Conservation (phyloP, 2,329 filamentous ascomycete species). For the Beauveria medogensis region DNA sequence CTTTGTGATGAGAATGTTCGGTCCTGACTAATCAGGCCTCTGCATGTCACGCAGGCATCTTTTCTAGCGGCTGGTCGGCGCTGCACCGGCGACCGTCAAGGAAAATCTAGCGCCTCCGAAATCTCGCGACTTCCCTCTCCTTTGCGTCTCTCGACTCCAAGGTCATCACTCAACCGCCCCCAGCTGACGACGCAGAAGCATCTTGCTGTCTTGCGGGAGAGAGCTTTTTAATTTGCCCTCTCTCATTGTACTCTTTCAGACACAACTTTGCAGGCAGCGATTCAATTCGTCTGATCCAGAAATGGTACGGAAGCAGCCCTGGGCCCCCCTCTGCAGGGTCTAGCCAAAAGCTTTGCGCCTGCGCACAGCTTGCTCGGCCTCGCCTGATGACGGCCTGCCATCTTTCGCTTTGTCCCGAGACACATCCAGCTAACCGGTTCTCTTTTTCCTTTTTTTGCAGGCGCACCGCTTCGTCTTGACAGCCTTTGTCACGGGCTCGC, state of each 20-base stretch:
- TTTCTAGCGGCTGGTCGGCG: not conserved
- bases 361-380: not conserved
- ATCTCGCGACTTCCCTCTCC: conserved; percentile 8
- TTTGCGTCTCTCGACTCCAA: not conserved
- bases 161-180: not conserved
- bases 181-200: conserved; percentile 1
- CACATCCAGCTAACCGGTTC: not conserved
- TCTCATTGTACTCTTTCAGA: not conserved
- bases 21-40: not conserved
- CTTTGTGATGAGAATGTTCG: not conserved
- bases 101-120: conserved; percentile 11
- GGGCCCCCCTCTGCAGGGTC: not conserved
- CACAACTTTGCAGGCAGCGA: not conserved
- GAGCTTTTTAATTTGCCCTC: not conserved
- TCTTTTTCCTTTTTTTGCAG: conserved; percentile 37
- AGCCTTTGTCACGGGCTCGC: conserved; percentile 81
- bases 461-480: conserved; percentile 85
- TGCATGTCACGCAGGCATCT: not conserved
- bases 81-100: not conserved
- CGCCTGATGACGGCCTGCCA: not conserved
- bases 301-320: conserved; percentile 4
- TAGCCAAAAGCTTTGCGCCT: not conserved
- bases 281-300: conserved; percentile 11
- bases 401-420: not conserved
- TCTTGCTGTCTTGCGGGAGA: conserved; percentile 4